Percentiles rank a stretch among this genome's conserved stretches.
phyloP scores from a whole-genome alignment of 768 basidiomycete genomes.

The Hypholoma sublateritium region DNA sequence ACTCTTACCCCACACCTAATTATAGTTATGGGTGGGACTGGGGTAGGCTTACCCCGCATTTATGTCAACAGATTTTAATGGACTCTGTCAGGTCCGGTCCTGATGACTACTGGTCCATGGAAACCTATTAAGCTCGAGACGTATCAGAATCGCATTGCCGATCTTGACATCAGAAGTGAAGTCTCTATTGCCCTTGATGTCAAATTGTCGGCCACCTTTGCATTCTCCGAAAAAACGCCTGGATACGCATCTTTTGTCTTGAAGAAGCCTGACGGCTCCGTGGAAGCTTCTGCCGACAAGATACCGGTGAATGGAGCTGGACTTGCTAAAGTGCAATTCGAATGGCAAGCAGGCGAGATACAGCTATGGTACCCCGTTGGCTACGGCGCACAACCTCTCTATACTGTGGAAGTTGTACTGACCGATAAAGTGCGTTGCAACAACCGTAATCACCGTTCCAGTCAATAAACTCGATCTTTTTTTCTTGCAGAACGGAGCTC shows the following conservation, averaged over 20 bases:
- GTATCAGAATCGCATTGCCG: conserved; percentile 62
- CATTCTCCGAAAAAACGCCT: conserved; percentile 37
- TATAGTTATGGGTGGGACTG: conserved; percentile 89
- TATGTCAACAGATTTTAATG: not conserved
- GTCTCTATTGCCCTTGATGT: conserved; percentile 59
- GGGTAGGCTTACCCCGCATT: conserved; percentile 41
- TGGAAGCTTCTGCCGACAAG: conserved; percentile 37
- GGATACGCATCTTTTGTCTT: conserved; percentile 48
- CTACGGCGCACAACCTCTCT: conserved; percentile 81
- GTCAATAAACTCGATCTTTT: not conserved
- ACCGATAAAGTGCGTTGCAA: conserved; percentile 45
- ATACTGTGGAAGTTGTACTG: conserved; percentile 59
- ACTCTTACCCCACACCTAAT: not conserved
- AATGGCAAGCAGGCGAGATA: conserved; percentile 53
- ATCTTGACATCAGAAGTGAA: conserved; percentile 59
- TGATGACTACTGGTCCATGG: conserved; percentile 91
- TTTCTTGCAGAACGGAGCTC: conserved; percentile 40
- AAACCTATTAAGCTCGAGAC: conserved; percentile 72
- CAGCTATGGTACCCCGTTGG: conserved; percentile 87
- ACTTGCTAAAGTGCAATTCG: conserved; percentile 40
- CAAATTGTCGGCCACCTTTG: conserved; percentile 46
- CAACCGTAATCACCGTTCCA: not conserved
- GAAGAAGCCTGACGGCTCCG: conserved; percentile 46
- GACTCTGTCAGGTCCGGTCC: conserved; percentile 58
- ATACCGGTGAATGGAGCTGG: conserved; percentile 34